Conservation (phyloP, 352 stramenopile genomes). For the Pythium dissotocum region DNA sequence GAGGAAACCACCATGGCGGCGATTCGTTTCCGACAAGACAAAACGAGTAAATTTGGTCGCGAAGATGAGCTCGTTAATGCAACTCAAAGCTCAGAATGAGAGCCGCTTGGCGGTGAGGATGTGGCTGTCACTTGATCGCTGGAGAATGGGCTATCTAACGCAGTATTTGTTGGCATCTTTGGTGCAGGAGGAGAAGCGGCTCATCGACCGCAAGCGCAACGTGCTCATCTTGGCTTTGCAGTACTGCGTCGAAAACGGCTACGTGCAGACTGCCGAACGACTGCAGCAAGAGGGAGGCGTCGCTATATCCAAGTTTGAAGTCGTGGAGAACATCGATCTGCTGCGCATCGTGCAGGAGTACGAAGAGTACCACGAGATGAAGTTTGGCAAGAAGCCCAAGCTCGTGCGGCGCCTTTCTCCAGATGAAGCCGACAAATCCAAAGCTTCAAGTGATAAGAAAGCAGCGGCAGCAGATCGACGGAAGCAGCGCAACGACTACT, state of each 20-base stretch:
- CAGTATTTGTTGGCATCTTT: slow-evolving; percentile 2
- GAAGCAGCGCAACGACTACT: slow-evolving; percentile 73
- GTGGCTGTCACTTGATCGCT: background rate
- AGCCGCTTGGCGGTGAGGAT: slow-evolving; percentile 60
- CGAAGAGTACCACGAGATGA: slow-evolving; percentile 92
- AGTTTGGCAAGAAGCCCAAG: slow-evolving; percentile 89
- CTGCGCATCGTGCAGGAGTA: slow-evolving; percentile 88
- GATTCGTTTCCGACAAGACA: background rate
- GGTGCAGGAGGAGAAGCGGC: slow-evolving; percentile 79
- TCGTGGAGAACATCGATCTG: slow-evolving; percentile 93
- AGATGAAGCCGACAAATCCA: slow-evolving; percentile 59
- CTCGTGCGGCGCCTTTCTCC: slow-evolving; percentile 68
- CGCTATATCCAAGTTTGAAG: slow-evolving; percentile 87
- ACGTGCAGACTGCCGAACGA: slow-evolving; percentile 81
- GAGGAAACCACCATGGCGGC: background rate
- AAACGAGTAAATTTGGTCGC: background rate
- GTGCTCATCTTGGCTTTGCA: slow-evolving; percentile 86
- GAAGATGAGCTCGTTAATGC: slow-evolving; percentile 80
- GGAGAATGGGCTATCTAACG: slow-evolving; percentile 5
- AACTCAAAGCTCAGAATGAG: slow-evolving; percentile 83
- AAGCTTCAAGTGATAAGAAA: slow-evolving; percentile 58
- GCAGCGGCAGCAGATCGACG: slow-evolving; percentile 55
- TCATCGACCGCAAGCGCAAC: slow-evolving; percentile 85
- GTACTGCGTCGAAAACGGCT: slow-evolving; percentile 86
- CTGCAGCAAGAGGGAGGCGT: slow-evolving; percentile 86